Percentiles rank a stretch among this genome's conserved stretches.
Conservation (phyloP, 345 rosid species). For the Syzygium aromaticum region DNA sequence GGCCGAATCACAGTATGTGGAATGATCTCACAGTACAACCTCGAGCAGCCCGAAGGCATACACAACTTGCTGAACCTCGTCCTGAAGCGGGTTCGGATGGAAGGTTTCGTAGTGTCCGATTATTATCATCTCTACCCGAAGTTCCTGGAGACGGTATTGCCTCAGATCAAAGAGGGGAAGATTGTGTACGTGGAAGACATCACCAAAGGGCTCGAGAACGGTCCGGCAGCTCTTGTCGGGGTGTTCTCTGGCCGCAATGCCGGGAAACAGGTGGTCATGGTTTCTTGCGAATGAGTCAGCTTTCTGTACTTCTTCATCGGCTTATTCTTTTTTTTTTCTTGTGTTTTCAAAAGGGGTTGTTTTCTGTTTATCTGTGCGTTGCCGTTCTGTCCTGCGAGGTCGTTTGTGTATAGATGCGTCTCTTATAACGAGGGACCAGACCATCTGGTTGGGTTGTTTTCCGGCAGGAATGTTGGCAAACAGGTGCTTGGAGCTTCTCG, state of each 20-base stretch:
- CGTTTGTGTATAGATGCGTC: background rate
- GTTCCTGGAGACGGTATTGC: constrained; percentile 11
- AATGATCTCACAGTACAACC: constrained; percentile 22
- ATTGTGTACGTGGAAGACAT: constrained; percentile 18
- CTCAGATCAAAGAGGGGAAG: constrained; percentile 18
- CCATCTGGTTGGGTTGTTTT: background rate
- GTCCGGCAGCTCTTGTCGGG: constrained; percentile 13
- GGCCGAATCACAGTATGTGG: constrained; percentile 19
- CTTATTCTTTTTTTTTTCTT: background rate
- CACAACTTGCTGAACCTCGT: constrained; percentile 12
- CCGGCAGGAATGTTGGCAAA: background rate
- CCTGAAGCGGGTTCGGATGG: constrained; percentile 16
- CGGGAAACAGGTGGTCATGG: constrained; percentile 24
- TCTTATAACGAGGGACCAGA: background rate
- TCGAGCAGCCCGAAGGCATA: constrained; percentile 12
- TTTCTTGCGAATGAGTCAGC: constrained; percentile 14
- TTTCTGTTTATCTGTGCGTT: background rate
- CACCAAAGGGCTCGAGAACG: constrained; percentile 16
- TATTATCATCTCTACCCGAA: constrained; percentile 11
- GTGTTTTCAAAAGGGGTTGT: background rate
- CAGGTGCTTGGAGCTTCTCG: background rate
- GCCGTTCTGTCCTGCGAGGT: background rate
- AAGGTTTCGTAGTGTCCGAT: constrained; percentile 15
- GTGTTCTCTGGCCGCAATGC: constrained; percentile 17
- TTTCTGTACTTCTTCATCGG: background rate